phyloP scores from a whole-genome alignment of 495 filamentous ascomycete genomes.

The Melanomma pulvis-pyrius region DNA sequence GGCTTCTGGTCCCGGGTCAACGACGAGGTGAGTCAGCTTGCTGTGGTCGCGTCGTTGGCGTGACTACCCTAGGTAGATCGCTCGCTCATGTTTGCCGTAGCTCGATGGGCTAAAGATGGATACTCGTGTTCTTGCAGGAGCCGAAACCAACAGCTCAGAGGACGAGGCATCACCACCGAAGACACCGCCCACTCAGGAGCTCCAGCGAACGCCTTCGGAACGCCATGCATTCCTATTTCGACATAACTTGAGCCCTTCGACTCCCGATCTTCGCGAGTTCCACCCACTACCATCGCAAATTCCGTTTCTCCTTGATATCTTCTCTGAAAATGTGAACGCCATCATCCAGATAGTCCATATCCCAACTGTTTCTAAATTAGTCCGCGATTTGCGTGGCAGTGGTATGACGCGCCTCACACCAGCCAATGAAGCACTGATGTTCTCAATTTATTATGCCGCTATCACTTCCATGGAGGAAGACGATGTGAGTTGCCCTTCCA shows the following conservation, averaged over 20 bases:
- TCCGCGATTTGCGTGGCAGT: slow-evolving; percentile 46
- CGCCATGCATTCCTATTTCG: slow-evolving; percentile 60
- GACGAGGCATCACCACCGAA: slow-evolving; percentile 45
- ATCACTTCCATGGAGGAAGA: slow-evolving; percentile 61
- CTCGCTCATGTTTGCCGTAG: slow-evolving; percentile 39
- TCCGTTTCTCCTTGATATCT: slow-evolving; percentile 55
- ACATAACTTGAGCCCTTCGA: slow-evolving; percentile 47
- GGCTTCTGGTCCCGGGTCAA: slow-evolving; percentile 59
- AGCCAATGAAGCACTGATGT: slow-evolving; percentile 60
- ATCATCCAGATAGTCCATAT: slow-evolving; percentile 56
- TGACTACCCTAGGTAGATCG: background rate
- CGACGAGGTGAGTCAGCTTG: slow-evolving; percentile 51
- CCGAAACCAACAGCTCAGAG: slow-evolving; percentile 49
- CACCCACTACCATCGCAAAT: slow-evolving; percentile 59
- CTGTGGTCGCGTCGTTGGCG: too few species aligned
- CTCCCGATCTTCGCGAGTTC: slow-evolving; percentile 48
- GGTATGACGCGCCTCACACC: slow-evolving; percentile 46
- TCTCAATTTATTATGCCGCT: slow-evolving; percentile 63
- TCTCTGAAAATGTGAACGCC: slow-evolving; percentile 57
- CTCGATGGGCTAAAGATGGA: slow-evolving; percentile 52
- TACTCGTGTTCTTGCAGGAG: slow-evolving; percentile 39
- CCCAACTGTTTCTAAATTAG: slow-evolving; percentile 54
- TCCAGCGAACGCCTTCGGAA: slow-evolving; percentile 50
- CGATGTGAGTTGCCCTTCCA: slow-evolving; percentile 42
- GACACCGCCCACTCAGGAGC: slow-evolving; percentile 45